Base-by-base conservation (phyloP, 2,329 filamentous ascomycete species). In the Dactylella cylindrospora region DNA sequence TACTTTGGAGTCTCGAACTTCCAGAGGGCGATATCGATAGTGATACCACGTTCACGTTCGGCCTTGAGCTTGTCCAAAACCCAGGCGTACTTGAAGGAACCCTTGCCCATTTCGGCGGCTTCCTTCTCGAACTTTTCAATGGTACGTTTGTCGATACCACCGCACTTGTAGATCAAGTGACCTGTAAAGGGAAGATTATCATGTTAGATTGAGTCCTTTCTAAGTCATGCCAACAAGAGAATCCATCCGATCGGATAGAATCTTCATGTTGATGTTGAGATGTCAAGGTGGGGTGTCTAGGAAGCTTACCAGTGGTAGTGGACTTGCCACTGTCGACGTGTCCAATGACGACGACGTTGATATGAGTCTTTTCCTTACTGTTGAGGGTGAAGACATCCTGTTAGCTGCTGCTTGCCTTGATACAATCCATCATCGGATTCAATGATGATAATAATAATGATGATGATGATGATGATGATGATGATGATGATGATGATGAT, bases 41-140 rank as follows among this genome's bases (percentile, higher is more conserved):
- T 98, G 89, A 98, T 98, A 95, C 93, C 93, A 90, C 93, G 93
- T 85, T 97, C 93, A 90, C 93, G 93, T 88, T 98, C 93, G 76
- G 93, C 90, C 89, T 98, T 97, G 75, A 98, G 87, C 83, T 98
- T 98, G 90, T 98, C 93, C 77, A 98, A 85, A 78, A 98, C 93
- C 93, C 93, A 97, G 73, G 91, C 93, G 80, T 98, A 98, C 85
- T 98, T 98, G 91, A 98, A 98, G 77, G 91, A 97, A 82, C 93
- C 93, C 87, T 98, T 98, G 77, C 93, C 93, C 76, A 97, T 83
- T 79, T 97, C 90, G 78, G 90, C 90, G 75, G 93, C 93, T 90
- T 96, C 91, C 90, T 98, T 98, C 90, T 98, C 93, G 85, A 98
- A 98, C 88, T 98, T 98, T 87, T 98, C 93, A 77, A 98, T 98